A percentile compares a stretch with the other conserved stretches of the same genome.
phyloP scores from a whole-genome alignment of 192 early-diverging fungal genomes.

The Dissophora globulifera region DNA sequence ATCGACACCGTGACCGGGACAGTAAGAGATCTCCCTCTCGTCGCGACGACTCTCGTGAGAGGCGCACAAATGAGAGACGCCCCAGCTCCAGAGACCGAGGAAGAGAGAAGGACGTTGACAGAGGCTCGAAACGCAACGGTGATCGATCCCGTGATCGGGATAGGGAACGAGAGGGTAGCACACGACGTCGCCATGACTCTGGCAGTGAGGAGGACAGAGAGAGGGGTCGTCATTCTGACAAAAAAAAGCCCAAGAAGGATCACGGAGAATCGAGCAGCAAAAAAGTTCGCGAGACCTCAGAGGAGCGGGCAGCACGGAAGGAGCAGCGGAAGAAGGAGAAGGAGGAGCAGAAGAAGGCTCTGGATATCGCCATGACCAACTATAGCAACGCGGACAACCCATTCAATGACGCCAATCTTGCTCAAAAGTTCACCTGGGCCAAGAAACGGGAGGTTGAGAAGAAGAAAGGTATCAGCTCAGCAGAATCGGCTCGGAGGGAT shows the following conservation, averaged over 20 bases:
- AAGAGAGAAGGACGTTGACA: conserved; percentile 1
- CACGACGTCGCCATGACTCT: conserved; percentile 18
- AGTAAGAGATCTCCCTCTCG: neutral
- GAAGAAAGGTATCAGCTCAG: conserved; percentile 68
- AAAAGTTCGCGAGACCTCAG: conserved; percentile 42
- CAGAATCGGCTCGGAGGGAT: conserved; percentile 66
- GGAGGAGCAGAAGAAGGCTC: conserved; percentile 32
- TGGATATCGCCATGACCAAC: conserved; percentile 53
- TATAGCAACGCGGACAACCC: conserved; percentile 85
- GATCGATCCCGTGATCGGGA: conserved; percentile 8
- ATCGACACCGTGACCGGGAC: too few species aligned
- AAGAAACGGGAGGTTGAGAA: conserved; percentile 91
- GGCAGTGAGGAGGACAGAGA: conserved; percentile 14
- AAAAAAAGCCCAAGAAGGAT: conserved; percentile 32
- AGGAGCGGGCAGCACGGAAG: conserved; percentile 34
- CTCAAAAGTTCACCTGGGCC: conserved; percentile 92
- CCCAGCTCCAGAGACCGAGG: neutral
- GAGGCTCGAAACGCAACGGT: neutral
- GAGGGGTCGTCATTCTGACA: conserved; percentile 24
- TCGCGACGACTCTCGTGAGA: neutral
- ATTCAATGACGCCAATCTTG: conserved; percentile 82
- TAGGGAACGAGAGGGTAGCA: conserved; percentile 8
- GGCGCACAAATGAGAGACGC: neutral
- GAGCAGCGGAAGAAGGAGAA: conserved; percentile 44
- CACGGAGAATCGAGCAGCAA: conserved; percentile 8